Conservation (phyloP, 2,329 filamentous ascomycete species). For the Fusarium camptoceras region DNA sequence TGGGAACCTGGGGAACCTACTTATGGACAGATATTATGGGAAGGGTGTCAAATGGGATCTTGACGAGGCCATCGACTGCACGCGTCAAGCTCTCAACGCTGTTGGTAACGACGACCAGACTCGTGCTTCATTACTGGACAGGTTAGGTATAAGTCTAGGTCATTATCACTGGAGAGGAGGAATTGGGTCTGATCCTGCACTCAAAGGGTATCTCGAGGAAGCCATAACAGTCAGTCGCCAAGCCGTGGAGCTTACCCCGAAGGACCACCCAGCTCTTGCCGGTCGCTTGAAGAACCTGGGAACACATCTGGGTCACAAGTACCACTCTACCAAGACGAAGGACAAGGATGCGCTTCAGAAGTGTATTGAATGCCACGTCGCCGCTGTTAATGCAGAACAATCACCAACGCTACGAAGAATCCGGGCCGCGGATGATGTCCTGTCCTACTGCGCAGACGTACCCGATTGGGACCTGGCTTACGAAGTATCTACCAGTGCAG, state of each 20-base stretch:
- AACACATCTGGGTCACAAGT: not conserved
- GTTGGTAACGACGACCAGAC: not conserved
- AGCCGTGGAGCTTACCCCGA: not conserved
- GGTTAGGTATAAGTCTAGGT: not conserved
- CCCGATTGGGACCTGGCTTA: not conserved
- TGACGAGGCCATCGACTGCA: not conserved
- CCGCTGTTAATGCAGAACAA: not conserved
- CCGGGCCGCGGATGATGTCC: not conserved
- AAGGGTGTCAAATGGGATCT: not conserved
- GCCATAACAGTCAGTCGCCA: not conserved
- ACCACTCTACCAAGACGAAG: not conserved
- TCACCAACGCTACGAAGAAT: not conserved
- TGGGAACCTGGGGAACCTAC: not conserved
- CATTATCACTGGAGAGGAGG: not conserved
- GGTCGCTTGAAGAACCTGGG: not conserved
- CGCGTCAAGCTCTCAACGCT: not conserved
- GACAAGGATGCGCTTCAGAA: not conserved
- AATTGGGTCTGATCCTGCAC: not conserved
- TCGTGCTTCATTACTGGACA: not conserved
- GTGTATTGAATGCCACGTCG: not conserved
- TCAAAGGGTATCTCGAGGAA: not conserved
- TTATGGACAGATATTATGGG: not conserved
- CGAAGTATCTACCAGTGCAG: not conserved
- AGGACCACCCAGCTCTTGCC: not conserved
- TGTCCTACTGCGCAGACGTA: not conserved